Base-by-base conservation (phyloP, 352 stramenopile species). In the Phytophthora colocasiae region DNA sequence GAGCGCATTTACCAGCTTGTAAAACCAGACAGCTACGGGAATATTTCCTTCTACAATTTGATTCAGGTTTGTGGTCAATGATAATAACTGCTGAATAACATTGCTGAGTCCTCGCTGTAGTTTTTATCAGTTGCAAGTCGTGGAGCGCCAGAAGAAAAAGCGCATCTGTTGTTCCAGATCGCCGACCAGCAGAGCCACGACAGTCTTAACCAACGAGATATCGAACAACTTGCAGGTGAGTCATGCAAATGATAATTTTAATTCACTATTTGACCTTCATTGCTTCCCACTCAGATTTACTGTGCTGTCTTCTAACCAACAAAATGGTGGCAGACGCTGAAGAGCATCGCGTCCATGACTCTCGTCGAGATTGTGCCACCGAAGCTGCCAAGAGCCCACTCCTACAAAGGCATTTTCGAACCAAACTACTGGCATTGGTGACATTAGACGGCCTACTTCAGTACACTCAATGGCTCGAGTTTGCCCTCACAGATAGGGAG, bases 11-110 rank as follows among this genome's bases (percentile, higher is more conserved):
- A 81, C 34, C 66, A 72, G 8, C 34, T 85, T 12, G 49, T 93
- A 32, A 77, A 71, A 11, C 78, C 77, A 7, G 84, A 93, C 38
- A 79, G 75, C 0, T 87, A 81, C 29, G 84, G 82, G 6, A 89
- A 91, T 56, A 52, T 88, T 29, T 89, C 81, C 6, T 91, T 87
- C 56, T 81, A 66, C 19, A 85, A 63, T 15, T 75, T 93, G 17
- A 63, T 85, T n/a, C 73, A 90, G 70, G 84, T 93, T 64, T 11
- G 55, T 3, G 2, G 31, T n/a, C 39, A 14, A 14, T 45, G 19
- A 22, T 14, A 64, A 57, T 53, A 17, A 14, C 3, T 17, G 6
- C 11, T 4, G 11, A 46, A 8, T 45, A 27, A 6, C 29, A n/a
- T 39, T 56, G 9, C 19, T 44, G 10, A 36, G 11, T 48, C 2